A percentile compares a stretch with the other conserved stretches of the same genome.
phyloP scores from a whole-genome alignment of 164 flowering plant genomes.

The Aristolochia contorta region DNA sequence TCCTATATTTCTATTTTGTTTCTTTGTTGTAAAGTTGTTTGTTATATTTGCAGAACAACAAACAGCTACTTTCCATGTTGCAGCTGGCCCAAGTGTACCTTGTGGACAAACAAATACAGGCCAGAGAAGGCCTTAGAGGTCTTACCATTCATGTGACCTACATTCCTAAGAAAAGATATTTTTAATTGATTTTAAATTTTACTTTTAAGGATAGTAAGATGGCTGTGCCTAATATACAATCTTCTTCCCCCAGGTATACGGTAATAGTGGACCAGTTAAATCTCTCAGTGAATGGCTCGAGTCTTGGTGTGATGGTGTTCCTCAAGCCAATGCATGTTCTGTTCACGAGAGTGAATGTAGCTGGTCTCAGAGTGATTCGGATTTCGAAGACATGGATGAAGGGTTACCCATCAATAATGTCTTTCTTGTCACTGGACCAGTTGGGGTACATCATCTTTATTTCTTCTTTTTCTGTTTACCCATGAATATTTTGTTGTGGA shows the following conservation, averaged over 20 bases:
- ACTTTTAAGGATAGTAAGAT: background rate
- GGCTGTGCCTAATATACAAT: background rate
- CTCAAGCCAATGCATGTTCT: slow-evolving; percentile 22
- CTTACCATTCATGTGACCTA: background rate
- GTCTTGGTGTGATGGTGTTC: slow-evolving; percentile 54
- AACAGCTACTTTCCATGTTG: slow-evolving; percentile 20
- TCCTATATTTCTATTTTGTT: background rate
- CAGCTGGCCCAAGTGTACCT: slow-evolving; percentile 27
- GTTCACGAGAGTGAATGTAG: slow-evolving; percentile 25
- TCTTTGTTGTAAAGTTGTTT: background rate
- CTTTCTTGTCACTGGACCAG: slow-evolving; percentile 80
- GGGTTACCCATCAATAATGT: slow-evolving; percentile 54
- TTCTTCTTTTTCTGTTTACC: background rate
- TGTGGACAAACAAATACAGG: slow-evolving; percentile 82
- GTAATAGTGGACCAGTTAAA: slow-evolving; percentile 65
- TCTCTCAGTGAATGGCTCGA: slow-evolving; percentile 70
- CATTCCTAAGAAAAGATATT: background rate
- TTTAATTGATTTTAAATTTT: no score
- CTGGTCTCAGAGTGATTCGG: slow-evolving; percentile 37
- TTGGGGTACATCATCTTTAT: slow-evolving; percentile 53
- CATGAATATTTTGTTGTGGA: no score
- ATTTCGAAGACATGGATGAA: slow-evolving; percentile 34
- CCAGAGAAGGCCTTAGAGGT: slow-evolving; percentile 75
- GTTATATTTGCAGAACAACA: slow-evolving; percentile 19
- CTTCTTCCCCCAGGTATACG: slow-evolving; percentile 66